phyloP scores from a whole-genome alignment of 202 grass and related monocot species.

The Setaria viridis region DNA sequence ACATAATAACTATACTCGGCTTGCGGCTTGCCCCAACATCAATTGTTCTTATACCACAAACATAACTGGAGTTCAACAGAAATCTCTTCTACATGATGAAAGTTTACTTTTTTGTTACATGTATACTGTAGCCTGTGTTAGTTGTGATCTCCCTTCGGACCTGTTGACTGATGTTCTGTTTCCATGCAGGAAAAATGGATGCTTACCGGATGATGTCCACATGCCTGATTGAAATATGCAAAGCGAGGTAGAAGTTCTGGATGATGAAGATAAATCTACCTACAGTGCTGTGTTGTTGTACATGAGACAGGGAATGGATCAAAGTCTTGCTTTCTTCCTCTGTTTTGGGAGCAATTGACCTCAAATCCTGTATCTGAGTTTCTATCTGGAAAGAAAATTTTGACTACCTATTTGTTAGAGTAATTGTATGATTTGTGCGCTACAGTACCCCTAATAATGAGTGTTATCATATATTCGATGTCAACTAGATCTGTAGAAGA shows the following conservation, averaged over 20 bases:
- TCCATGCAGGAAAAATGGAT: slow-evolving; percentile 33
- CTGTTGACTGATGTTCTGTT: not conserved
- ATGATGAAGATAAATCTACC: slow-evolving; percentile 10
- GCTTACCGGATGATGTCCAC: slow-evolving; percentile 22
- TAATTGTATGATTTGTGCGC: not conserved
- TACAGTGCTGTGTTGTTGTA: slow-evolving; percentile 22
- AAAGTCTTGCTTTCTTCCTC: not conserved
- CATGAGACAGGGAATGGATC: slow-evolving; percentile 2
- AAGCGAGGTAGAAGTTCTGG: not conserved
- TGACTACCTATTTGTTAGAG: not conserved
- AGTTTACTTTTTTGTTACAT: not conserved
- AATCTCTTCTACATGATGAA: not conserved
- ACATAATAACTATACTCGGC: not conserved
- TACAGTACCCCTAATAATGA: not conserved
- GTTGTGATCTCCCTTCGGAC: not conserved
- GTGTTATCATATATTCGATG: not conserved
- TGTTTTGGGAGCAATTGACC: not conserved
- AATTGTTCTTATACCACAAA: not conserved
- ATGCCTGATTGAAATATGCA: slow-evolving; percentile 15
- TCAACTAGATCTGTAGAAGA: not conserved
- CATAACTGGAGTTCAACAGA: not conserved
- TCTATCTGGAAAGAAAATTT: slow-evolving; percentile 1
- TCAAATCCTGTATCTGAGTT: not conserved
- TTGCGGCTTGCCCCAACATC: not conserved
- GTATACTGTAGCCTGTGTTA: not conserved